These are phyloP conservation scores for Penicillium dipodomyicola DNA, from an alignment of 495 filamentous ascomycete genomes.

Conservation along the genomic window DNA sequence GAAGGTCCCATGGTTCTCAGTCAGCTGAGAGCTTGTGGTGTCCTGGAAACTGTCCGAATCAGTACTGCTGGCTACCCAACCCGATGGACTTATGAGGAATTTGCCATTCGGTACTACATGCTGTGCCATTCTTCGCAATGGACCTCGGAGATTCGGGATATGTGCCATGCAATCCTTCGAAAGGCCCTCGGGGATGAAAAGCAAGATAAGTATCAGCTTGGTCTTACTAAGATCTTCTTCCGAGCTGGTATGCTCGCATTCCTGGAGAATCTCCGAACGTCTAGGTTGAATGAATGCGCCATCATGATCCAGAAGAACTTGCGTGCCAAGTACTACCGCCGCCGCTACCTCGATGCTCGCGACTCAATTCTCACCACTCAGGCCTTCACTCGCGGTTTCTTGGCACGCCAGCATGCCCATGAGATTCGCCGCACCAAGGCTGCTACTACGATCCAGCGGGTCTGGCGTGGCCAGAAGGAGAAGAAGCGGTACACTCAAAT, in stretches of 20 bases:
- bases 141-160: conserved; percentile 89
- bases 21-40: conserved; percentile 96
- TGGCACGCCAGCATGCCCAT: conserved; percentile 73
- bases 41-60: conserved; percentile 96
- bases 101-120: conserved; percentile 98
- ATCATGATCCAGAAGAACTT: conserved; percentile 99
- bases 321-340: conserved; percentile 89
- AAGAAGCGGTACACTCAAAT: conserved; percentile 72
- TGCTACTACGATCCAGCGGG: conserved; percentile 88
- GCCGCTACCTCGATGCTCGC: conserved; percentile 84
- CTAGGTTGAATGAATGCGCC: conserved; percentile 86
- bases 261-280: conserved; percentile 89
- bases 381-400: conserved; percentile 65
- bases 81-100: conserved; percentile 98
- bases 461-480: conserved; percentile 90
- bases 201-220: conserved; percentile 92
- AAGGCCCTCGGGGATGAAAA: conserved; percentile 88
- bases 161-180: conserved; percentile 87
- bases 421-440: conserved; percentile 80
- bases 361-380: conserved; percentile 78
- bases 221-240: conserved; percentile 98
- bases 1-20: conserved; percentile 99
- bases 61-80: conserved; percentile 98
- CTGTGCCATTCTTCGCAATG: conserved; percentile 85
- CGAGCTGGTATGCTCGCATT: conserved; percentile 98